A percentile compares a stretch with the other conserved stretches of the same genome.
Evolutionary conservation across 2,329 filamentous ascomycete genomes (phyloP).

Genomic region (Fusarium sp.): DNA sequence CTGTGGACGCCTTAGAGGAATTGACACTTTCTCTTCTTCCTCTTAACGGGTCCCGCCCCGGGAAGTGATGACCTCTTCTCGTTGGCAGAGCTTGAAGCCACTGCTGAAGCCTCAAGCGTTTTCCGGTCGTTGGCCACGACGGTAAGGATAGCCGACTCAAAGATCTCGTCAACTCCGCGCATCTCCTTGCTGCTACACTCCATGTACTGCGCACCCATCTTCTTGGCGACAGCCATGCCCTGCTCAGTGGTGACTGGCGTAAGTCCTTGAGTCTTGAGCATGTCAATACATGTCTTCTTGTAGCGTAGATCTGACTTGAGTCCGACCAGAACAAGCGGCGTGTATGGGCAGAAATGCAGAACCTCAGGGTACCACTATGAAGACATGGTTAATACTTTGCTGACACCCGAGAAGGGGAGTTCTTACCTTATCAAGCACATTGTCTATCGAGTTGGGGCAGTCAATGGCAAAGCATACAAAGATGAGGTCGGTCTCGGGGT

Average conservation of each 20-base stretch:
- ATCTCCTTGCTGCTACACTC: constrained; percentile 99
- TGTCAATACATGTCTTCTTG: constrained; percentile 97
- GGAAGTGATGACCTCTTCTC: constrained; percentile 55
- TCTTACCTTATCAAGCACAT: constrained; percentile 96
- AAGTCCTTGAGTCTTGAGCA: constrained; percentile 96
- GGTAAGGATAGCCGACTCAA: constrained; percentile 89
- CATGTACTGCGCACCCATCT: constrained; percentile 96
- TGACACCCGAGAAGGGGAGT: not conserved
- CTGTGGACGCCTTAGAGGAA: constrained; percentile 70
- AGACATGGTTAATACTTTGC: constrained; percentile 7
- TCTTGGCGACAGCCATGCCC: constrained; percentile 86
- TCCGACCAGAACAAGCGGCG: constrained; percentile 92
- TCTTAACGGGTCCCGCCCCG: constrained; percentile 67
- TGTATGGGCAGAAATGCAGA: constrained; percentile 98
- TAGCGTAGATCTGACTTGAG: constrained; percentile 96
- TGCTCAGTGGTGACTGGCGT: constrained; percentile 95
- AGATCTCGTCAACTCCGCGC: constrained; percentile 95
- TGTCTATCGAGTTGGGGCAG: constrained; percentile 97
- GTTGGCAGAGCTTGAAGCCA: constrained; percentile 52
- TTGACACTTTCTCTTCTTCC: constrained; percentile 87
- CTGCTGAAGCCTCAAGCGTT: constrained; percentile 66
- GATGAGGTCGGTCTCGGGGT: constrained; percentile 96
- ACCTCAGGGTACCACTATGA: constrained; percentile 97
- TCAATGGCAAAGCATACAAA: constrained; percentile 99
- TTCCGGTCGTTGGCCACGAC: constrained; percentile 85